These are phyloP conservation scores for Pyrenula aspistea DNA, from an alignment of 495 filamentous ascomycete species.

Conservation along the genomic window DNA sequence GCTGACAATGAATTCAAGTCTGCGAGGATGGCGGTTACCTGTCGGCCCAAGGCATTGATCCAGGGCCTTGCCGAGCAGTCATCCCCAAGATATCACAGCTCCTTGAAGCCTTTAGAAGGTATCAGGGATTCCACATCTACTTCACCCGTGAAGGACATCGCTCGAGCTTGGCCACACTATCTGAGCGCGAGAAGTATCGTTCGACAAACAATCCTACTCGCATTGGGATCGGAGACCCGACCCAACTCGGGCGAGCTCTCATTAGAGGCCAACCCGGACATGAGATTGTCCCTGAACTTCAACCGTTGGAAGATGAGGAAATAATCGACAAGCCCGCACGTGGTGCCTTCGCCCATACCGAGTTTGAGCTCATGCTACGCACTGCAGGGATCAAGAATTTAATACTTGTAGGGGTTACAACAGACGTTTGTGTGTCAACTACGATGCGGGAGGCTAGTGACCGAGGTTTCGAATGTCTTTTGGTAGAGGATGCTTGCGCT, in stretches of 20 bases:
- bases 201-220: constrained; percentile 40
- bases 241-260: constrained; percentile 50
- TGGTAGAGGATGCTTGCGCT: constrained; percentile 40
- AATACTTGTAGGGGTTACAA: constrained; percentile 53
- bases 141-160: constrained; percentile 38
- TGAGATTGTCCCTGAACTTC: constrained; percentile 47
- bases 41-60: constrained; percentile 45
- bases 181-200: constrained; percentile 40
- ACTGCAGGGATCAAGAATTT: constrained; percentile 55
- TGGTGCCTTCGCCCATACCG: constrained; percentile 55
- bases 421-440: constrained; percentile 58
- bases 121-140: background rate
- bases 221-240: constrained; percentile 46
- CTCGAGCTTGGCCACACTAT: constrained; percentile 46
- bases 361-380: constrained; percentile 48
- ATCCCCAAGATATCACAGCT: constrained; percentile 43
- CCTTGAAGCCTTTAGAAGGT: constrained; percentile 41
- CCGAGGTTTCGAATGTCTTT: constrained; percentile 59
- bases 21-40: constrained; percentile 48
- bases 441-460: constrained; percentile 64
- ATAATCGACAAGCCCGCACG: constrained; percentile 59
- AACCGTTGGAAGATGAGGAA: constrained; percentile 41
- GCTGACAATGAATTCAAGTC: constrained; percentile 28
- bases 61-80: constrained; percentile 35
- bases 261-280: constrained; percentile 54